A percentile compares a stretch with the other conserved stretches of the same genome.
These are phyloP conservation scores for Aspergillus arachidicola DNA, from an alignment of 2,329 filamentous ascomycete genomes.

Conservation along the genomic window DNA sequence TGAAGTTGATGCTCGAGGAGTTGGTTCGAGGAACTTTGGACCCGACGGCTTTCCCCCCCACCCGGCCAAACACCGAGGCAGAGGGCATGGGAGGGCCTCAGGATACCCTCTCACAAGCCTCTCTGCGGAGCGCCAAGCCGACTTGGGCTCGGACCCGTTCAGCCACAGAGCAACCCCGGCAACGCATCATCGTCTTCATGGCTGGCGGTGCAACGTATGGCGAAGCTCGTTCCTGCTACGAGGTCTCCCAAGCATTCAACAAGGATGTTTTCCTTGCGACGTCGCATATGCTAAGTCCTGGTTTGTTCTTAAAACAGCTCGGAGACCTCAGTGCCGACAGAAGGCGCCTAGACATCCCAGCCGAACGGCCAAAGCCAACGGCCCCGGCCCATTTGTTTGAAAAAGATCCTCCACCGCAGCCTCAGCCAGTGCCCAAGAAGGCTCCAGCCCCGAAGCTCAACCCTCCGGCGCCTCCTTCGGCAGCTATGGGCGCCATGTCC, in stretches of 20 bases:
- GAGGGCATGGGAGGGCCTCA: conserved; percentile 48
- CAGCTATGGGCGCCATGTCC: conserved; percentile 40
- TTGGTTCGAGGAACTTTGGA: conserved; percentile 70
- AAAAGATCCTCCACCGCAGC: conserved; percentile 61
- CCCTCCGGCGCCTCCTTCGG: conserved; percentile 34
- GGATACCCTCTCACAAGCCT: conserved; percentile 63
- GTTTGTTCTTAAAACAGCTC: conserved; percentile 79
- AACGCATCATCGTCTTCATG: conserved; percentile 91
- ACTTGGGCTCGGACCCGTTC: conserved; percentile 89
- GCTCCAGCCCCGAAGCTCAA: conserved; percentile 25
- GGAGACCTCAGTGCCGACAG: conserved; percentile 76
- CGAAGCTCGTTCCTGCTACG: conserved; percentile 86
- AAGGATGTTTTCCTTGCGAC: conserved; percentile 87
- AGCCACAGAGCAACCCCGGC: conserved; percentile 75
- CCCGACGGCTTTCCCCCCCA: conserved; percentile 68
- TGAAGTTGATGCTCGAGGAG: conserved; percentile 83
- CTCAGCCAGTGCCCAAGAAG: conserved; percentile 29
- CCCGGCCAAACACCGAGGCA: conserved; percentile 64
- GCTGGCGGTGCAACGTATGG: conserved; percentile 94
- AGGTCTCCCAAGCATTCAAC: conserved; percentile 70
- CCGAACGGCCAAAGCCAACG: conserved; percentile 76
- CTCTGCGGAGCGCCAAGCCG: conserved; percentile 85
- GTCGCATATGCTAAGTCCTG: conserved; percentile 88
- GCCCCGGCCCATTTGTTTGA: conserved; percentile 87
- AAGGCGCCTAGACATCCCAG: conserved; percentile 75